A percentile compares a stretch with the other conserved stretches of the same genome.
Evolutionary conservation across 306 rosid species (phyloP).

Genomic region (Medicago arabica): DNA sequence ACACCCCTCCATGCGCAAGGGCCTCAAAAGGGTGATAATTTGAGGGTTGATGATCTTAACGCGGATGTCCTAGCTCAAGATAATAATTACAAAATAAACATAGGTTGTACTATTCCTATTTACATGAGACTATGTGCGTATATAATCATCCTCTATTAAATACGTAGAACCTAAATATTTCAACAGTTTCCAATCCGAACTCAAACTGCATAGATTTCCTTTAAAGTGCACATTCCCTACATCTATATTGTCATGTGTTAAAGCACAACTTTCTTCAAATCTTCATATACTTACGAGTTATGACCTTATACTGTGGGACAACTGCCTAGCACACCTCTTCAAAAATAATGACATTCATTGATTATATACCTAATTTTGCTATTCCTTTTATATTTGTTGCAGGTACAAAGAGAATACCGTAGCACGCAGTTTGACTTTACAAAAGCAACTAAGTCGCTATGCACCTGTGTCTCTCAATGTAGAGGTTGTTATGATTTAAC

Average conservation of each 20-base stretch:
- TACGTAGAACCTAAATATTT: too few relatives aligned
- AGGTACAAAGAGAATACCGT: constrained; percentile 76
- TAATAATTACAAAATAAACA: not conserved
- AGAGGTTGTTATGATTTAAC: constrained; percentile 59
- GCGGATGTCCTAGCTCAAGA: not conserved
- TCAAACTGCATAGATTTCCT: constrained; percentile 13
- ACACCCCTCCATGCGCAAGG: too few relatives aligned
- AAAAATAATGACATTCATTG: constrained; percentile 17
- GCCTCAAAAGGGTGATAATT: not conserved
- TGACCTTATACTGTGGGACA: constrained; percentile 14
- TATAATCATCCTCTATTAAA: not conserved
- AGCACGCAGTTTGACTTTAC: constrained; percentile 65
- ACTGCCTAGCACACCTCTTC: not conserved
- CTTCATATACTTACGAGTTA: not conserved
- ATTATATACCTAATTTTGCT: constrained; percentile 42
- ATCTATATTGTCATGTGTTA: constrained; percentile 6
- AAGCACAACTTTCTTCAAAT: constrained; percentile 17
- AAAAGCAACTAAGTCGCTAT: constrained; percentile 80
- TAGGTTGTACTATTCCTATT: not conserved
- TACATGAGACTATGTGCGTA: not conserved
- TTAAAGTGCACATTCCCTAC: constrained; percentile 17
- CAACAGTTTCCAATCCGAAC: constrained; percentile 10
- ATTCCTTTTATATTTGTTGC: constrained; percentile 39
- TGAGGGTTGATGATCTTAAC: not conserved
- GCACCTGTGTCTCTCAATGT: constrained; percentile 74